Evolutionary conservation across 495 filamentous ascomycete genomes (phyloP).

Genomic region (Talaromyces thailandensis): DNA sequence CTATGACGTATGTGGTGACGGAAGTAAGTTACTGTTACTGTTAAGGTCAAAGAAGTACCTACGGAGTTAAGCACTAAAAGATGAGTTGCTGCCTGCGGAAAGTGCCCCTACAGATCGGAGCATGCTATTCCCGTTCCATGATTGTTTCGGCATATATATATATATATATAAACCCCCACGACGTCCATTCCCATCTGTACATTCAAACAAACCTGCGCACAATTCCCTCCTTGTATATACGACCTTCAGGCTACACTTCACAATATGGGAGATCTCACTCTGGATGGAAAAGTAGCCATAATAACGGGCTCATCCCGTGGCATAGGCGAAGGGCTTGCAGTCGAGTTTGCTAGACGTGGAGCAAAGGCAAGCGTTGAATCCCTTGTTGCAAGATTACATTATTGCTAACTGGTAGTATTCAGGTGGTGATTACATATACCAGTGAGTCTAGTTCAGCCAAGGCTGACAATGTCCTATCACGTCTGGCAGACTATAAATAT

Average conservation of each 20-base stretch:
- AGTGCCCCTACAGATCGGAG: not conserved
- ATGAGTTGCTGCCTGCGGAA: not conserved
- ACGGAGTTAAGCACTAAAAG: too few relatives aligned
- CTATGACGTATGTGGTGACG: too few relatives aligned
- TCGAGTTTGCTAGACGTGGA: slow-evolving; percentile 19
- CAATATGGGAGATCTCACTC: slow-evolving; percentile 1
- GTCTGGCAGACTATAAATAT: not conserved
- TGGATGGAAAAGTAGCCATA: slow-evolving; percentile 12
- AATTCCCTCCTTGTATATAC: not conserved
- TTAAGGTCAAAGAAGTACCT: too few relatives aligned
- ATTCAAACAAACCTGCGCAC: not conserved
- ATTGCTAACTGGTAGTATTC: not conserved
- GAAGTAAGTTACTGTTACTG: too few relatives aligned
- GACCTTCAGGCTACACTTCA: not conserved
- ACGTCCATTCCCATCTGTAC: not conserved
- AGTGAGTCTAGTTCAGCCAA: not conserved
- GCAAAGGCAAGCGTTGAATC: slow-evolving; percentile 11
- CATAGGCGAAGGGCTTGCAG: slow-evolving; percentile 21
- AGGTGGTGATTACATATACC: slow-evolving; percentile 14
- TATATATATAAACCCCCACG: not conserved
- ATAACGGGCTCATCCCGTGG: slow-evolving; percentile 22
- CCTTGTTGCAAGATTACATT: not conserved
- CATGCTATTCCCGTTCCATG: not conserved
- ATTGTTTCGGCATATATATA: not conserved
- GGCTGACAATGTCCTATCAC: not conserved